Base-by-base conservation (phyloP, 495 filamentous ascomycete species). In the Tuber aestivum region DNA sequence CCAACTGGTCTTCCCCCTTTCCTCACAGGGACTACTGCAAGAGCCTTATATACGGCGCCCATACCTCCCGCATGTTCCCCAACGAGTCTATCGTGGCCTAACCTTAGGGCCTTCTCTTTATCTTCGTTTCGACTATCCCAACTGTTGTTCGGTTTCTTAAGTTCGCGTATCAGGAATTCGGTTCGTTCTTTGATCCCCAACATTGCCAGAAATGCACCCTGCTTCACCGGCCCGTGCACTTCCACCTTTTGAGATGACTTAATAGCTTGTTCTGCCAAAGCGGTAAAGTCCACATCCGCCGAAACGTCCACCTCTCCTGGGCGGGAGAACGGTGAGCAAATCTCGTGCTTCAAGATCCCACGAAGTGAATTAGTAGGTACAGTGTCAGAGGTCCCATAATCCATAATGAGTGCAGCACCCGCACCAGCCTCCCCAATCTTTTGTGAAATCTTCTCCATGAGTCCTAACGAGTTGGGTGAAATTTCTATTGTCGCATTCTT, bases 21-120 rank as follows among this genome's bases (percentile, higher is more conserved):
- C 78, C 90, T 90, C 84, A 93, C 92, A 0, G 95, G 95, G 80
- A 98, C 85, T 78, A 99, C 92, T 41, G 94, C 91, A 88, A 99
- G 87, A 14, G 89, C 94, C 86, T 97, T 97, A 82, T 99, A 99
- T 70, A 97, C 84, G 85, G 90, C 92, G 3, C 95, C 95, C 95
- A 98, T 99, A 0, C 92, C 94, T 70, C 87, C 89, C 20, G 88
- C 90, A 0, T 91, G 88, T 48, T 91, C 86, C 83, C 95, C 95
- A 37, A 97, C 89, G 50, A 98, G 83, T 75, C 95, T 84, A 84
- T 88, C 90, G 88, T 93, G 95, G 1, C 91, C 90, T 71, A 85
- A 88, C 83, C 92, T 90, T n/a, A 97, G 81, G 74, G 87, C 87
- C 79, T 87, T 88, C 70, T 82, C 86, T 79, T 87, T 87, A 76